phyloP scores from a whole-genome alignment of 306 rosid genomes.

The Lathyrus tuberosus region DNA sequence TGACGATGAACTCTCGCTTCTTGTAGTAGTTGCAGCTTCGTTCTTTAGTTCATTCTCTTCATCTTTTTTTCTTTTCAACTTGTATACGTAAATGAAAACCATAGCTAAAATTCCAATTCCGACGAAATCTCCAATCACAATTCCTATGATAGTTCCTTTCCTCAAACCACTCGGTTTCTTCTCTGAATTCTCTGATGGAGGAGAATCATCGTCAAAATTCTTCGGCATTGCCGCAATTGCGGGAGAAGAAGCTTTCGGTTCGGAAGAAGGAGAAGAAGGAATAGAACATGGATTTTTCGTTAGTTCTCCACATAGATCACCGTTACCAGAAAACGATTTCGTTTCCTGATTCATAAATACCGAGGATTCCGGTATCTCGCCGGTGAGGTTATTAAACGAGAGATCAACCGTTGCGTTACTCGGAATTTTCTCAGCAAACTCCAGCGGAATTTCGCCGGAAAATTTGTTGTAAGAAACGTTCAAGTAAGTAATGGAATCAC shows the following conservation, averaged over 20 bases:
- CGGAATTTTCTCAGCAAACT: slow-evolving; percentile 57
- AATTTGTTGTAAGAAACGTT: slow-evolving; percentile 70
- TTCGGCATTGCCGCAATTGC: slow-evolving; percentile 89
- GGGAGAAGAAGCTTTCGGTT: slow-evolving; percentile 50
- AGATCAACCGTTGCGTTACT: slow-evolving; percentile 63
- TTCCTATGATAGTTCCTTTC: slow-evolving; percentile 62
- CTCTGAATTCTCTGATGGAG: slow-evolving; percentile 23
- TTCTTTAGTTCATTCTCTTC: slow-evolving; percentile 39
- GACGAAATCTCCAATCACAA: slow-evolving; percentile 65
- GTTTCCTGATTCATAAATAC: slow-evolving; percentile 53
- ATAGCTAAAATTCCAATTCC: slow-evolving; percentile 59
- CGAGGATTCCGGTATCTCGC: slow-evolving; percentile 55
- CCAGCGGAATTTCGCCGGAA: slow-evolving; percentile 64
- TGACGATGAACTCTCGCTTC: slow-evolving; percentile 55
- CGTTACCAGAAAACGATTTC: slow-evolving; percentile 56
- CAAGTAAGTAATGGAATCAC: slow-evolving; percentile 52
- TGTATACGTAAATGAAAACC: slow-evolving; percentile 57
- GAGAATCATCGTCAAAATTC: slow-evolving; percentile 47
- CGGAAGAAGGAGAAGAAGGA: slow-evolving; percentile 61
- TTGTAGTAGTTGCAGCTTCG: slow-evolving; percentile 40
- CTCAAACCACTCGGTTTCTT: slow-evolving; percentile 47
- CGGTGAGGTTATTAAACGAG: slow-evolving; percentile 74
- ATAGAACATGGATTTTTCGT: slow-evolving; percentile 58
- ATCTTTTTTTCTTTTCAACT: slow-evolving; percentile 53
- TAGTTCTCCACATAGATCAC: slow-evolving; percentile 63